phyloP scores from a whole-genome alignment of 2,329 filamentous ascomycete genomes.

The Xylaria sp. region DNA sequence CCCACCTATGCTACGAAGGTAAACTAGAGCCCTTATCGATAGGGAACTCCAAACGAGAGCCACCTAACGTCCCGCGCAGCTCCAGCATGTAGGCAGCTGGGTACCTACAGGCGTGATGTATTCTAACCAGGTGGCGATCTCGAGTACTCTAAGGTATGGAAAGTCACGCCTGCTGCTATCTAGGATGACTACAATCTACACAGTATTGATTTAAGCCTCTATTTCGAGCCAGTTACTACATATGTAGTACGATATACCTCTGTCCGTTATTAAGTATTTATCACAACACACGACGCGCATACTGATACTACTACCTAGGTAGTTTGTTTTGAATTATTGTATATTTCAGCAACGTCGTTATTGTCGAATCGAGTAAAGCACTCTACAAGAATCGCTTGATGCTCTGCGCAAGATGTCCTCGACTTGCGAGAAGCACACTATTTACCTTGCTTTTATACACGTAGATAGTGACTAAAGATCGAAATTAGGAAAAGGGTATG shows the following conservation, averaged over 20 bases:
- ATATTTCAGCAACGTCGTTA: conserved; percentile 11
- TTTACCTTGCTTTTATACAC: conserved; percentile 39
- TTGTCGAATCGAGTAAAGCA: conserved; percentile 31
- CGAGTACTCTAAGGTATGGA: too few species aligned
- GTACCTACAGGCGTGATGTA: not conserved
- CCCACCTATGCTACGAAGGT: not conserved
- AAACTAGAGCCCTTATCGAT: conserved; percentile 43
- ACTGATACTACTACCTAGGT: not conserved
- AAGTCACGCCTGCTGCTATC: too few species aligned
- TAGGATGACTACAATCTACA: not conserved
- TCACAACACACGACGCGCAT: not conserved
- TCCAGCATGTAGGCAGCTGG: not conserved
- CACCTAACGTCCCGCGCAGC: too few species aligned
- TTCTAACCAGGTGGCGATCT: too few species aligned
- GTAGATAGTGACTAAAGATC: conserved; percentile 31
- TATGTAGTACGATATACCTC: not conserved
- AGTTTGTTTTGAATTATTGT: not conserved
- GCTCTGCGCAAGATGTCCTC: conserved; percentile 34
- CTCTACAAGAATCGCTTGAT: conserved; percentile 32
- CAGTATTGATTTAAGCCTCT: not conserved
- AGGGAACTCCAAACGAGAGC: not conserved
- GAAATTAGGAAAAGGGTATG: conserved; percentile 44
- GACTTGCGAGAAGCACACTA: conserved; percentile 38
- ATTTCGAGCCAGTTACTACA: too few species aligned
- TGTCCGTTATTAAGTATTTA: not conserved